Evolutionary conservation across 192 early-diverging fungal species (phyloP), one percentile per base, ranked within the genome.

Genomic region (Cetraspora pellucida): DNA sequence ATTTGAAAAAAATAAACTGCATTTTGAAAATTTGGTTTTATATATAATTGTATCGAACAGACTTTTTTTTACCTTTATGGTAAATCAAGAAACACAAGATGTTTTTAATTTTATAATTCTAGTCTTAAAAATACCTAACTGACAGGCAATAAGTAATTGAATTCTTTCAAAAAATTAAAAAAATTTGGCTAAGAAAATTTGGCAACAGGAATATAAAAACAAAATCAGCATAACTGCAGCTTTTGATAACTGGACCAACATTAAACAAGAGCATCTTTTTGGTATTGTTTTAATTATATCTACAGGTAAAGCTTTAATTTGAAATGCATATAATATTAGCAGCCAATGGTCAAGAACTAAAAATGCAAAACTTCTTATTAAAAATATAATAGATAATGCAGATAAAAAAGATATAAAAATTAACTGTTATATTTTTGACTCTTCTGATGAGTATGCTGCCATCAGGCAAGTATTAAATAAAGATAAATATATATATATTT

Each of bases 401-500:
- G 17, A 68, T 45, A 19, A 31, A 68, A 68, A 68, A 68, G 17
- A n/a, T 8, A 68, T 68, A 49, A 68, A 68, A 68, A 68, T 68
- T 49, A 68, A 68, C 21, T 68, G 66, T 13, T 68, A 46, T 67
- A 43, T 67, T 19, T 67, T 21, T 19, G 44, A 67, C 16, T 67
- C 65, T 67, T 30, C 65, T 46, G 65, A 43, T 44, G 17, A 67
- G 10, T 68, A 68, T 64, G 61, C 61, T 6, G 61, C 61, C 10
- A 27, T 4, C 45, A 68, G 43, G 66, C 45, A 37, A 43, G 46
- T 8, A 19, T 44, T 37, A 44, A 45, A 17, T 17, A 44, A 37
- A 44, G 16, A 44, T 43, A 14, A 23, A 37, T 37, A 37, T 37
- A n/a, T 37, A 37, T 37, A 37, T 37, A 37, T 37, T 37, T 37